Evolutionary conservation across 257 asterid species (phyloP).

Genomic region (Primulina tabacum): DNA sequence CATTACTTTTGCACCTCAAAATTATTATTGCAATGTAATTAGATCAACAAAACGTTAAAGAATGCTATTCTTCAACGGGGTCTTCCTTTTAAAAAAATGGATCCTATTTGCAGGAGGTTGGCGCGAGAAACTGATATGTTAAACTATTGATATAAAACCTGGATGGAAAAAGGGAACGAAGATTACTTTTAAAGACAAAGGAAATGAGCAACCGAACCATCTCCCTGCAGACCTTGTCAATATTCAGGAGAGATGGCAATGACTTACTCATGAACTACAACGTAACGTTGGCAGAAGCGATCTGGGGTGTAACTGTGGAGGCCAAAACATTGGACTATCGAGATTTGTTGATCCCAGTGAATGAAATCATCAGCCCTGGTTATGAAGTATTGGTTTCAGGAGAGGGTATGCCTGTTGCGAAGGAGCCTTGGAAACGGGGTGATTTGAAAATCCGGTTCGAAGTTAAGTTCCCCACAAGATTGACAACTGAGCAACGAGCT

Average conservation of each 20-base stretch:
- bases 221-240: conserved; percentile 73
- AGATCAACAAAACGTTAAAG: background rate
- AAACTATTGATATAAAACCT: conserved; percentile 72
- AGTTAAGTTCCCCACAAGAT: conserved; percentile 58
- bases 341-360: conserved; percentile 47
- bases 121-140: conserved; percentile 55
- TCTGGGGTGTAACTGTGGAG: conserved; percentile 54
- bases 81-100: background rate
- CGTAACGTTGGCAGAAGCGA: conserved; percentile 58
- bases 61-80: background rate
- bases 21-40: background rate
- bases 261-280: conserved; percentile 46
- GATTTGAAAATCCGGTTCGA: conserved; percentile 66
- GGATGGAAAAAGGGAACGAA: conserved; percentile 93
- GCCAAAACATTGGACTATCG: conserved; percentile 54
- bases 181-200: conserved; percentile 86
- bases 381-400: conserved; percentile 53
- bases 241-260: conserved; percentile 65
- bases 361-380: conserved; percentile 39
- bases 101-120: conserved; percentile 38
- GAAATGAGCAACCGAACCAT: conserved; percentile 73
- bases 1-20: too few relatives aligned
- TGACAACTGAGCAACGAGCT: conserved; percentile 62
- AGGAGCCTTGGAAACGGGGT: conserved; percentile 53
- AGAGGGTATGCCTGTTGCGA: conserved; percentile 85